Base-by-base conservation (phyloP, 176 grass and related monocot genomes). In the Aegilops speltoides region DNA sequence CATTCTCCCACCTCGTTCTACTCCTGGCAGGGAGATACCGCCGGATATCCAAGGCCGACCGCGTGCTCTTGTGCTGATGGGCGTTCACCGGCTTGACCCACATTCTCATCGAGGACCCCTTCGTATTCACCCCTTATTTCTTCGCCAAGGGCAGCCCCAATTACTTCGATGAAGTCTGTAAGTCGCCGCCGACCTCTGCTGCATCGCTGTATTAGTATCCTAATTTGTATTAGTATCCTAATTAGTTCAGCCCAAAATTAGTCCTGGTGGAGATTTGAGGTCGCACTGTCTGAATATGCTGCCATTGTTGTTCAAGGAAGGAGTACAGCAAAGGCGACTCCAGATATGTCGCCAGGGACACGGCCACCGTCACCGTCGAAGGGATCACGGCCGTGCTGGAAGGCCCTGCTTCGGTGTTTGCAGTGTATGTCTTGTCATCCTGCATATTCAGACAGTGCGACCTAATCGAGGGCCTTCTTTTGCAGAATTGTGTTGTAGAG, bases 311-410 rank as follows among this genome's bases (percentile, higher is more conserved):
- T 87, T 14, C 79, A 98, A 93, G 96, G 93, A 98, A 98, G 79
- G 91, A 98, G 84, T 98, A 98, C 60, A 95, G 90, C 86, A 98
- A 95, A 83, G 93, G 96, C 12, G 96, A 98, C 84, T 98, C 93
- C 20, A 95, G 96, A 87, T 98, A 98, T 66, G 96, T 83, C 11
- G 90, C 83, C 59, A 94, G 96, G 82, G 96, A 98, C 77, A 1
- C 96, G 4, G 90, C 86, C 56, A 91, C 31, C 31, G 3, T 31
- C 31, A 3, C 94, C 82, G 90, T 98, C 41, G 91, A 98, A 95
- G 93, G 93, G 63, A 95, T 98, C 70, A 98, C 93, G 0, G 91
- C 88, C 71, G 93, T 88, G n/a, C 34, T 98, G 75, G 93, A 98
- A 87, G 96, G 96, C 79, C 96, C 93, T 82, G 93, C 93, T 62